Base-by-base conservation (phyloP, 352 stramenopile genomes). In the Phytopythium boreale region DNA sequence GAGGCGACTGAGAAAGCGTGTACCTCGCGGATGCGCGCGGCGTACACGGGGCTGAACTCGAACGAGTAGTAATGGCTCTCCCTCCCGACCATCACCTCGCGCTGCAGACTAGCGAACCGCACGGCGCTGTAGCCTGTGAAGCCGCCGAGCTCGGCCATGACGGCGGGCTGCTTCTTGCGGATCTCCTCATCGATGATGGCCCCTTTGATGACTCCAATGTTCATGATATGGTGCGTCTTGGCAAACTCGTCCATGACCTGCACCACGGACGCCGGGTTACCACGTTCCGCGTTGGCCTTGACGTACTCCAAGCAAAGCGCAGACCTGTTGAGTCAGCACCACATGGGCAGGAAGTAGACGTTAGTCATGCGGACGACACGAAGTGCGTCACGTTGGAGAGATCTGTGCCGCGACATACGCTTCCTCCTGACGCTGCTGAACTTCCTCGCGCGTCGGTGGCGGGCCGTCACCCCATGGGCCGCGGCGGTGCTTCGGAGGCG, bases 51-150 rank as follows among this genome's bases (percentile, higher is more conserved):
- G 12, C 66, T 77, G 66, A 70, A 81, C 58, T 86, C 75, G 46
- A 83, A 86, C 24, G 75, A 74, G 55, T 76, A 79, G 55, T 82
- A 86, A 47, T 83, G 75, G 22, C 75, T 74, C 52, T 72, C 52
- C 14, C 65, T 62, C 15, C 64, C 49, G 11, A 59, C 68, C 22
- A 51, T 62, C 15, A 83, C 71, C 26, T 80, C 66, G 29, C 70
- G 72, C 56, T 85, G 76, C 52, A 77, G 34, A 46, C 66, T 77
- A 12, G 72, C 77, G 24, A 83, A 83, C 2, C 72, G 68, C 56
- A 82, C 72, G 12, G 75, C 64, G 49, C 77, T 86, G 68, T 86
- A 86, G 34, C 77, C 75, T 0, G 70, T 74, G 72, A 76, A 86
- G 20, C 61, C 70, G 1, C 77, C 77, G 15, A 86, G 56, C 39